Evolutionary conservation across 2,329 filamentous ascomycete genomes (phyloP).

Genomic region (Trichoderma breve): DNA sequence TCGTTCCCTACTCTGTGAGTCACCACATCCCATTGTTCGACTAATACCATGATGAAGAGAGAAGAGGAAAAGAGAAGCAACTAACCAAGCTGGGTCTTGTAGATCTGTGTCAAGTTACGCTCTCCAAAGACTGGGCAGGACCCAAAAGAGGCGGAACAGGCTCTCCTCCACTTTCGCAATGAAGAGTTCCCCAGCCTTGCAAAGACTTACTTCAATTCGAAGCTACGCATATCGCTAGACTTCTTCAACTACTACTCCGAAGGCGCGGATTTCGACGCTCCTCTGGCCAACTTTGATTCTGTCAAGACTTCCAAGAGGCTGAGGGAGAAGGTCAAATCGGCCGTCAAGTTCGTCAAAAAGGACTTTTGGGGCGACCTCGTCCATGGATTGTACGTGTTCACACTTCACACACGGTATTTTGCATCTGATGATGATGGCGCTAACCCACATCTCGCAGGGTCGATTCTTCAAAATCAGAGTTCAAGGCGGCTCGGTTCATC

Average conservation of each 20-base stretch:
- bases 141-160: constrained; percentile 8
- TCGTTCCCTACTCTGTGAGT: constrained; percentile 20
- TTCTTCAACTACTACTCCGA: constrained; percentile 21
- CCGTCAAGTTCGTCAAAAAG: constrained; percentile 10
- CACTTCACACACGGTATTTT: neutral
- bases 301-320: constrained; percentile 20
- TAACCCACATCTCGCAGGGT: constrained; percentile 3
- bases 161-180: constrained; percentile 19
- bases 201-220: constrained; percentile 12
- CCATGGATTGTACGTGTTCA: constrained; percentile 17
- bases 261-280: constrained; percentile 4
- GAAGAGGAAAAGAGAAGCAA: neutral
- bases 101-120: constrained; percentile 20
- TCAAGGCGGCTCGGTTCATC: constrained; percentile 20
- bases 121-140: constrained; percentile 17
- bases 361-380: constrained; percentile 18
- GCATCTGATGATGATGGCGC: neutral
- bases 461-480: constrained; percentile 2
- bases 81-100: neutral
- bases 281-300: constrained; percentile 9
- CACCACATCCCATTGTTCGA: neutral
- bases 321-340: constrained; percentile 8
- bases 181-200: constrained; percentile 18
- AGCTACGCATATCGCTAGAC: constrained; percentile 14
- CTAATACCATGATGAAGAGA: neutral